A percentile compares a stretch with the other conserved stretches of the same genome.
Evolutionary conservation across 2,329 filamentous ascomycete genomes (phyloP).

Genomic region (Ceratocystis diversiconidia): DNA sequence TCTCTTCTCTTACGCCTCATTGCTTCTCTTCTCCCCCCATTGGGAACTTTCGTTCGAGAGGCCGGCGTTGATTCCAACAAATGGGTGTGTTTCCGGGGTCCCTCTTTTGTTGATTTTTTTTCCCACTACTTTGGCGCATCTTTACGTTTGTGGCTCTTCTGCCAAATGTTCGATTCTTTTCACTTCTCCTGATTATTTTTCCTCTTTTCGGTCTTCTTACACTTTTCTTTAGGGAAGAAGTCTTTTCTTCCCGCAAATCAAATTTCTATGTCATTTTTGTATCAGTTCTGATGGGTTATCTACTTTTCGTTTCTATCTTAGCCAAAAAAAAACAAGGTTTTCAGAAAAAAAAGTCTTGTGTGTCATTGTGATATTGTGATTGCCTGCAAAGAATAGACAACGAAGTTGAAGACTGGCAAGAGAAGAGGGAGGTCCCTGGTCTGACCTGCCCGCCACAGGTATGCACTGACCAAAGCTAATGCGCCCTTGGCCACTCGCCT

Average conservation of each 20-base stretch:
- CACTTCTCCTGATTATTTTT: conserved; percentile 9
- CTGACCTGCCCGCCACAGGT: neutral
- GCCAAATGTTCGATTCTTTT: conserved; percentile 25
- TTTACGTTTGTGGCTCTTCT: conserved; percentile 20
- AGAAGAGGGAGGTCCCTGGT: neutral
- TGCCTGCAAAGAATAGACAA: neutral
- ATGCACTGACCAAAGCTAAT: neutral
- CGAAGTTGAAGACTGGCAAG: too few relatives aligned
- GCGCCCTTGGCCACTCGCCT: neutral
- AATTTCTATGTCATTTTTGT: neutral
- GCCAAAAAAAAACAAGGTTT: neutral
- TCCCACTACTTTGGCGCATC: neutral
- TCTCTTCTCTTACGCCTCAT: conserved; percentile 11
- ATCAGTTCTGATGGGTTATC: neutral
- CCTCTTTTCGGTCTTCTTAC: conserved; percentile 8
- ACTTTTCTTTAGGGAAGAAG: neutral
- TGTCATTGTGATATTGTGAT: neutral
- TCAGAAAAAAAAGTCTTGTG: neutral
- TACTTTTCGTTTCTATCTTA: neutral
- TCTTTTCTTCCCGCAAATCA: neutral
- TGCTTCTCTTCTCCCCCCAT: conserved; percentile 1
- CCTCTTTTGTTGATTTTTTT: conserved; percentile 5
- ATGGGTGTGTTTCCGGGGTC: conserved; percentile 4
- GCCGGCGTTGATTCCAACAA: conserved; percentile 1
- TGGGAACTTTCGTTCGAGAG: neutral